Evolutionary conservation across 331 rosid species (phyloP).

Genomic region (Acacia pycnantha): DNA sequence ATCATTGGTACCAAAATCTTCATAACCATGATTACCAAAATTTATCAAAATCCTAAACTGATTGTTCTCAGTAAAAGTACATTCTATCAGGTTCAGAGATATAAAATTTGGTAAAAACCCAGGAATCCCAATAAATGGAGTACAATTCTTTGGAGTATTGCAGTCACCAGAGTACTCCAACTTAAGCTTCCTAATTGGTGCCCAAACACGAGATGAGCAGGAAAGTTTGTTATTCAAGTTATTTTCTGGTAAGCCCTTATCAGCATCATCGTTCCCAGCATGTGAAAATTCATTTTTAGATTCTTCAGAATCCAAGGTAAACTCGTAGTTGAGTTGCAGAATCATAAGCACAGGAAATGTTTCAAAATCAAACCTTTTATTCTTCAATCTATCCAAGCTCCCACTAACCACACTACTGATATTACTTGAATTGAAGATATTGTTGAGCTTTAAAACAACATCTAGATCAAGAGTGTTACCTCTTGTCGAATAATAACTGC

Average conservation of each 20-base stretch:
- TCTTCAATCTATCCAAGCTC: conserved; percentile 46
- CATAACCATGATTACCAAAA: conserved; percentile 19
- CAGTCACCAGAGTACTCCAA: conserved; percentile 49
- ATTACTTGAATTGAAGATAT: conserved; percentile 37
- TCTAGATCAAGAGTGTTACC: conserved; percentile 23
- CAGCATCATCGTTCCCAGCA: conserved; percentile 2
- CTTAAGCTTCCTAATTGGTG: conserved; percentile 11
- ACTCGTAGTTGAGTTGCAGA: conserved; percentile 45
- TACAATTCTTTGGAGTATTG: conserved; percentile 43
- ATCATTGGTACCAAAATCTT: neutral
- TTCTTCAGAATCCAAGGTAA: conserved; percentile 34
- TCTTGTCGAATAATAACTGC: neutral
- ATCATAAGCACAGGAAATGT: conserved; percentile 48
- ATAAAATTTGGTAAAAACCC: conserved; percentile 33
- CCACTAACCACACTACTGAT: conserved; percentile 50
- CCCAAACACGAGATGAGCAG: conserved; percentile 29
- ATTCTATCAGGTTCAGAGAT: conserved; percentile 34
- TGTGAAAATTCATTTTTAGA: neutral
- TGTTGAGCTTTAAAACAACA: conserved; percentile 48
- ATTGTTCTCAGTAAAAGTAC: conserved; percentile 18
- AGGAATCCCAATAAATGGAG: conserved; percentile 32
- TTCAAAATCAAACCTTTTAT: conserved; percentile 30
- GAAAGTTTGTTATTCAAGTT: conserved; percentile 5
- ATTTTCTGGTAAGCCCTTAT: conserved; percentile 27
- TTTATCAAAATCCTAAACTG: conserved; percentile 39